Conservation (phyloP, 306 rosid species). For the Dryas octopetala region DNA sequence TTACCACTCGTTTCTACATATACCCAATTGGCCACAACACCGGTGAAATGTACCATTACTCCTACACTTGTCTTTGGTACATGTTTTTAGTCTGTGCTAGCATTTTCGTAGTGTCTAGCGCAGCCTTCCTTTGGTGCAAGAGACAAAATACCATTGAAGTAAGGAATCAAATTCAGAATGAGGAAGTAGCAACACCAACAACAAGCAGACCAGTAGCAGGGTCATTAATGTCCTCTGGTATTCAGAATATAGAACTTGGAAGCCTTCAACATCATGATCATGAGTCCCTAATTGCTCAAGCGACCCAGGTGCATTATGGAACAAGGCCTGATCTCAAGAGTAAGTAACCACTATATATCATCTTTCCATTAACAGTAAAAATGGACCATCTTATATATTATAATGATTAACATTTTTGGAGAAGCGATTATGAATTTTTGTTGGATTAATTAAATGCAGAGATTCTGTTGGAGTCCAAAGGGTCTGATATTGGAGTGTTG, state of each 20-base stretch:
- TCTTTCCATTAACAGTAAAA: not conserved
- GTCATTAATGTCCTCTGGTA: constrained; percentile 18
- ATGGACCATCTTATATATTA: not conserved
- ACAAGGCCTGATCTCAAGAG: constrained; percentile 45
- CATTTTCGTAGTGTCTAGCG: constrained; percentile 40
- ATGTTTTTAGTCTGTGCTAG: constrained; percentile 38
- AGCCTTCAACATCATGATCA: constrained; percentile 30
- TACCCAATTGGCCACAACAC: constrained; percentile 34
- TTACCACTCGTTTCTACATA: constrained; percentile 37
- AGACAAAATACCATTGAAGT: constrained; percentile 25
- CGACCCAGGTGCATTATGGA: constrained; percentile 40
- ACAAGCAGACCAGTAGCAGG: constrained; percentile 1
- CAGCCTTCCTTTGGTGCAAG: constrained; percentile 34
- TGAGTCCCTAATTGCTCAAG: constrained; percentile 32
- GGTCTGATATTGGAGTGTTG: constrained; percentile 47
- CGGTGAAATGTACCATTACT: constrained; percentile 31
- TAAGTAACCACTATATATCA: constrained; percentile 10
- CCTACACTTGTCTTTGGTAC: constrained; percentile 43
- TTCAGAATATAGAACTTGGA: constrained; percentile 38
- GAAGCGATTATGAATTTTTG: not conserved
- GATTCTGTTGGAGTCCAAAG: constrained; percentile 38
- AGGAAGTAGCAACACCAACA: constrained; percentile 26
- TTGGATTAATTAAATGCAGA: constrained; percentile 23
- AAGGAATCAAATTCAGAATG: constrained; percentile 20
- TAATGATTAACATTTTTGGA: not conserved